A percentile compares a stretch with the other conserved stretches of the same genome.
These are phyloP conservation scores for Saccharomyces uvarum DNA, from an alignment of 1,139 yeast genomes.

Conservation along the genomic window DNA sequence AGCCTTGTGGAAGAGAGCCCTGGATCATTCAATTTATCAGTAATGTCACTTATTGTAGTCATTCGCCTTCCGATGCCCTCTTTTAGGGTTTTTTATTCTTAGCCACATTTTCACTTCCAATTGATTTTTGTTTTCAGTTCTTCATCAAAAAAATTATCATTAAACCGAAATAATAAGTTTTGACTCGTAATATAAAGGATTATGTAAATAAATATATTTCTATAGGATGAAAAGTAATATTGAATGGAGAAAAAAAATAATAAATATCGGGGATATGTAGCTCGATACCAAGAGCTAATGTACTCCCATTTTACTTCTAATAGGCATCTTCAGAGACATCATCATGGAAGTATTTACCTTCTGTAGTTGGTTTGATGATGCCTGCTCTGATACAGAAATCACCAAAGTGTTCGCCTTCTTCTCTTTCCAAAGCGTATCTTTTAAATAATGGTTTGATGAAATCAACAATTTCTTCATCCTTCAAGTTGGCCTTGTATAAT, in stretches of 20 bases:
- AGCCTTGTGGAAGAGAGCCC: background rate
- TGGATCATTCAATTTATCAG: background rate
- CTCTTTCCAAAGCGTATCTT: constrained; percentile 88
- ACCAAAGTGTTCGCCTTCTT: constrained; percentile 91
- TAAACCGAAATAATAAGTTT: background rate
- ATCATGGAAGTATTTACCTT: constrained; percentile 92
- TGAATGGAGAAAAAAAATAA: background rate
- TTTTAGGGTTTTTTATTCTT: background rate
- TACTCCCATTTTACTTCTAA: background rate
- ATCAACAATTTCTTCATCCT: constrained; percentile 79
- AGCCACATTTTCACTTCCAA: background rate
- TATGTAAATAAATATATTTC: background rate
- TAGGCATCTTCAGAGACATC: constrained; percentile 74
- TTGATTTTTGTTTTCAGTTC: background rate
- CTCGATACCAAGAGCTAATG: background rate
- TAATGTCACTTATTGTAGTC: background rate
- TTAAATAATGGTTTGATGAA: constrained; percentile 79
- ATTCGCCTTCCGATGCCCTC: background rate
- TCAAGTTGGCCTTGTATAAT: constrained; percentile 78
- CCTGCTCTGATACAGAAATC: constrained; percentile 85
- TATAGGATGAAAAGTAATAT: background rate
- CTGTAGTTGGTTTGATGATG: constrained; percentile 76
- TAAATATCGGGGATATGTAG: background rate
- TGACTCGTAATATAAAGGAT: background rate
- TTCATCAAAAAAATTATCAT: background rate